Evolutionary conservation across 305 asterid species (phyloP).

Genomic region (Rubia tinctorum): DNA sequence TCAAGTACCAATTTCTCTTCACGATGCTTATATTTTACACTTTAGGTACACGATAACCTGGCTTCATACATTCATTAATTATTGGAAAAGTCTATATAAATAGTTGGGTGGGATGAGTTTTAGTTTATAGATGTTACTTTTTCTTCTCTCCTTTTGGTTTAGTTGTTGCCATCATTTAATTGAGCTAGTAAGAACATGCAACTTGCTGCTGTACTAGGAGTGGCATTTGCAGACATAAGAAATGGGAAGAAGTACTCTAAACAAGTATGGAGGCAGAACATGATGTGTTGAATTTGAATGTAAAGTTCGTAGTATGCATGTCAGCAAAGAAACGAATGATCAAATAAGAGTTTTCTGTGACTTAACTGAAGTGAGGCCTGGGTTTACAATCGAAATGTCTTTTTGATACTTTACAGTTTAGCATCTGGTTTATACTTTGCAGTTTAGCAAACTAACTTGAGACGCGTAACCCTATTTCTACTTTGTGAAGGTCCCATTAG

Average conservation of each 20-base stretch:
- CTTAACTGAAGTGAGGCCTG: conserved; percentile 1
- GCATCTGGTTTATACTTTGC: neutral
- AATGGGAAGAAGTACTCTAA: neutral
- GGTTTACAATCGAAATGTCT: conserved; percentile 4
- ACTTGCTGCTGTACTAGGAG: neutral
- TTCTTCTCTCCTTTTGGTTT: neutral
- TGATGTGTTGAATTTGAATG: neutral
- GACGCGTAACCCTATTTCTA: neutral
- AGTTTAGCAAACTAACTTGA: conserved; percentile 6
- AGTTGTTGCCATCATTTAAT: neutral
- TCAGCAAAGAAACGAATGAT: neutral
- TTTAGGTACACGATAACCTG: neutral
- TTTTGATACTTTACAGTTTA: neutral
- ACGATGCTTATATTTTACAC: neutral
- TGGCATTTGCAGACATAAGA: neutral
- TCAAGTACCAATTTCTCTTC: neutral
- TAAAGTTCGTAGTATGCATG: neutral
- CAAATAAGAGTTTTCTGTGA: conserved; percentile 4
- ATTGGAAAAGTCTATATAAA: neutral
- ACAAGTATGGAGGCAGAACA: neutral
- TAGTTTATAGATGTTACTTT: neutral
- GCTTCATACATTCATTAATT: neutral
- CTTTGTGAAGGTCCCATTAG: conserved; percentile 3
- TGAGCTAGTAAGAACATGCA: neutral
- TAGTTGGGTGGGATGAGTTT: neutral